These are phyloP conservation scores for Annulohypoxylon stygium DNA, from an alignment of 495 filamentous ascomycete species.

Conservation along the genomic window DNA sequence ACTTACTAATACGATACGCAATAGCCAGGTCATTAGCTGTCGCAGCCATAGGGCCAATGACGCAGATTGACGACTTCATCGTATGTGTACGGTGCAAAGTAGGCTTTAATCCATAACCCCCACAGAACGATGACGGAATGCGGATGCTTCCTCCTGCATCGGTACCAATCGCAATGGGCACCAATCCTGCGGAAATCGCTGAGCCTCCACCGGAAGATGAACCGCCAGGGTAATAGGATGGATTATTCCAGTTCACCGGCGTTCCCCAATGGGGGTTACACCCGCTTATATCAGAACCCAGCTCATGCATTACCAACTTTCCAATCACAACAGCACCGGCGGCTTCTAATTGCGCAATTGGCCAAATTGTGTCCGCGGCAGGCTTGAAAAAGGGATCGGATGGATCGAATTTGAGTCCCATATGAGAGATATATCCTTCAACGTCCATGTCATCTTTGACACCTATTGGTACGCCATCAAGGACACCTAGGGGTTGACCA, in stretches of 20 bases:
- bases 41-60: slow-evolving; percentile 80
- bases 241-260: slow-evolving; percentile 85
- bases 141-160: slow-evolving; percentile 91
- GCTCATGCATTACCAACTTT: slow-evolving; percentile 92
- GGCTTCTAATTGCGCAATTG: slow-evolving; percentile 78
- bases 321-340: slow-evolving; percentile 86
- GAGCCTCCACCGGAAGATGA: slow-evolving; percentile 89
- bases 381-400: slow-evolving; percentile 53
- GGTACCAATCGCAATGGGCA: slow-evolving; percentile 85
- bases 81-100: slow-evolving; percentile 76
- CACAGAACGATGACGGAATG: slow-evolving; percentile 85
- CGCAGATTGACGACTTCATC: slow-evolving; percentile 72
- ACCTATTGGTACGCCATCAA: slow-evolving; percentile 89
- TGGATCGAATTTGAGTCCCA: slow-evolving; percentile 63
- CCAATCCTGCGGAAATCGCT: slow-evolving; percentile 77
- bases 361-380: slow-evolving; percentile 68
- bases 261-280: slow-evolving; percentile 70
- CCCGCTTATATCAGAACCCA: slow-evolving; percentile 69
- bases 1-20: slow-evolving; percentile 73
- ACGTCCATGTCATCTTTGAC: slow-evolving; percentile 89
- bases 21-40: slow-evolving; percentile 86
- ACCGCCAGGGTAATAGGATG: slow-evolving; percentile 85
- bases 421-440: slow-evolving; percentile 75
- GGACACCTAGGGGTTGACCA: slow-evolving; percentile 70
- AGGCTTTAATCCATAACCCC: slow-evolving; percentile 89